These are phyloP conservation scores for Calonectria leucothoes DNA, from an alignment of 2,329 filamentous ascomycete genomes.

Conservation along the genomic window DNA sequence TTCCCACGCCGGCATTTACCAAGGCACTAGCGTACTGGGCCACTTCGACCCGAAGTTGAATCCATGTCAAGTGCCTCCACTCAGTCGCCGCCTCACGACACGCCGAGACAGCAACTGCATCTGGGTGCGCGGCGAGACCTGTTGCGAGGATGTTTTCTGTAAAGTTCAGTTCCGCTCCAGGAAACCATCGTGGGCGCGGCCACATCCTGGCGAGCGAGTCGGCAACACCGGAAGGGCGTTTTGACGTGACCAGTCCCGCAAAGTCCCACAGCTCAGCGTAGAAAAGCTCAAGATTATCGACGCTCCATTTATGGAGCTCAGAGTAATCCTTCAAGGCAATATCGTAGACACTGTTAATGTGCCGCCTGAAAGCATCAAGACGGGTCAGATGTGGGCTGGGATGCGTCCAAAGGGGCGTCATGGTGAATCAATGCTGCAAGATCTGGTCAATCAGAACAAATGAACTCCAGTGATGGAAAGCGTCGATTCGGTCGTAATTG, in stretches of 20 bases:
- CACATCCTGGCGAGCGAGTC: neutral
- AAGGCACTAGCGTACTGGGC: neutral
- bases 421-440: neutral
- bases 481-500: neutral
- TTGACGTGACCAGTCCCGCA: neutral
- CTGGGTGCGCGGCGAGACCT: neutral
- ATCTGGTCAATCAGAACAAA: neutral
- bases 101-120: neutral
- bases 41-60: neutral
- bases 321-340: neutral
- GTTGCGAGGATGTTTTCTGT: neutral
- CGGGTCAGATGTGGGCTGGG: neutral
- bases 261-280: neutral
- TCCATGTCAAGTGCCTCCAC: neutral
- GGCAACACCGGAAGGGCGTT: neutral
- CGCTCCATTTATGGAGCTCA: neutral
- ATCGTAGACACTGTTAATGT: neutral
- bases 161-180: neutral
- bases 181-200: neutral
- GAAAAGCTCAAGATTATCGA: neutral
- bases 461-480: neutral
- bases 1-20: neutral
- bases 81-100: neutral
- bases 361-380: neutral
- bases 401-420: neutral